Conservation (phyloP, 1,284 basidiomycete species). For the Moesziomyces sp. region DNA sequence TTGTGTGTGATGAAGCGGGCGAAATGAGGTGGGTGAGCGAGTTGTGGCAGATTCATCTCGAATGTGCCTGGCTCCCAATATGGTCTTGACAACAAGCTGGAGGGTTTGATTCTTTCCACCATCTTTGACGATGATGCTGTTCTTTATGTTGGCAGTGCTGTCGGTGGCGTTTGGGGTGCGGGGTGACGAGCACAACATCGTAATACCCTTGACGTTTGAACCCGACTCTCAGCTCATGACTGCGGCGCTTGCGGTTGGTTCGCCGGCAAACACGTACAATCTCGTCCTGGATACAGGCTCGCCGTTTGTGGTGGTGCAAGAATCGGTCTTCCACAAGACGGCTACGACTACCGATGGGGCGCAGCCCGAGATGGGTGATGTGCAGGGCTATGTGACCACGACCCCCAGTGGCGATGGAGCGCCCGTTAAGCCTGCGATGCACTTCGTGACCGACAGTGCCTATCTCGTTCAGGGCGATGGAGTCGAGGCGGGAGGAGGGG, state of each 20-base stretch:
- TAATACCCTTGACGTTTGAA: constrained; percentile 20
- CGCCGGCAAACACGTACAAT: constrained; percentile 13
- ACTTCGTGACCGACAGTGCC: constrained; percentile 16
- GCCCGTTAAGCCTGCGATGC: constrained; percentile 13
- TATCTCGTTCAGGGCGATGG: constrained; percentile 3
- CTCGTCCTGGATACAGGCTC: constrained; percentile 36
- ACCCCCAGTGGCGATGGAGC: background rate
- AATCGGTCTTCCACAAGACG: background rate
- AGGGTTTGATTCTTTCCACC: too few relatives aligned
- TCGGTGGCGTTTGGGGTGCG: background rate
- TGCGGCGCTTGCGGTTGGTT: constrained; percentile 19
- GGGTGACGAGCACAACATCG: constrained; percentile 6
- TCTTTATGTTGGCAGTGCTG: background rate
- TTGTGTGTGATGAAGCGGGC: too few relatives aligned
- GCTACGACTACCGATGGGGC: background rate
- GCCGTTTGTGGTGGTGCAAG: constrained; percentile 26
- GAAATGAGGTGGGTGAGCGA: too few relatives aligned
- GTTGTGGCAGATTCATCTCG: too few relatives aligned
- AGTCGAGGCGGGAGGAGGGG: constrained; percentile 9
- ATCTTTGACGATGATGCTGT: background rate
- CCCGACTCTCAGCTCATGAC: constrained; percentile 15
- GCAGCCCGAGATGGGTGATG: constrained; percentile 3
- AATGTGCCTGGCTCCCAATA: too few relatives aligned
- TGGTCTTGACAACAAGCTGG: too few relatives aligned
- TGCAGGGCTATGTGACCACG: constrained; percentile 15